phyloP scores from a whole-genome alignment of 2,329 filamentous ascomycete species.

The Neopestalotiopsis sp. region DNA sequence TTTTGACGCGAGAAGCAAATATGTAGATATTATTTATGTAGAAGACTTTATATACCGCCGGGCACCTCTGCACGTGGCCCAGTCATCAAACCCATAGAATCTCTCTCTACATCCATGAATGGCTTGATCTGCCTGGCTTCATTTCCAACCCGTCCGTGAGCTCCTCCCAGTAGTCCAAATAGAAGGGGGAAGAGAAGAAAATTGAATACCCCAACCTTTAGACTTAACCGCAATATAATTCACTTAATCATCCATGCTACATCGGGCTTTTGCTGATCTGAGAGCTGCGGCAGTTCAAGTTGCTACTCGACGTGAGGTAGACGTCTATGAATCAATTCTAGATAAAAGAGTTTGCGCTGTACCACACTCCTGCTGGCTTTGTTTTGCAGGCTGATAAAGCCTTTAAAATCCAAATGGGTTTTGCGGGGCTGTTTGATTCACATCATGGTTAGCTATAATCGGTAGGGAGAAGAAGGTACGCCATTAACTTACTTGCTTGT shows the following conservation, averaged over 20 bases:
- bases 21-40: conserved; percentile 13
- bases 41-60: conserved; percentile 6
- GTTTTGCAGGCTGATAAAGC: background rate
- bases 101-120: background rate
- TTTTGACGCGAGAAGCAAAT: background rate
- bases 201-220: background rate
- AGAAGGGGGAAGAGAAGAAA: background rate
- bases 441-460: background rate
- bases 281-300: background rate
- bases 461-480: background rate
- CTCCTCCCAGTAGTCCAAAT: background rate
- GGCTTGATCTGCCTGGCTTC: background rate
- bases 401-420: conserved; percentile 57
- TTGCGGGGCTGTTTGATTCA: conserved; percentile 46
- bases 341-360: background rate
- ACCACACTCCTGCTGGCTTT: background rate
- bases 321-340: conserved; percentile 1
- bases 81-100: background rate
- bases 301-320: background rate
- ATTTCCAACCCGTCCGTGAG: conserved; percentile 1
- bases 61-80: background rate
- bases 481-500: conserved; percentile 86
- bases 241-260: background rate
- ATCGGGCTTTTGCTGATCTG: background rate
- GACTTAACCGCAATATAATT: background rate